Evolutionary conservation across 768 basidiomycete genomes (phyloP).

Genomic region (Boletus pseudo-olivaceus): DNA sequence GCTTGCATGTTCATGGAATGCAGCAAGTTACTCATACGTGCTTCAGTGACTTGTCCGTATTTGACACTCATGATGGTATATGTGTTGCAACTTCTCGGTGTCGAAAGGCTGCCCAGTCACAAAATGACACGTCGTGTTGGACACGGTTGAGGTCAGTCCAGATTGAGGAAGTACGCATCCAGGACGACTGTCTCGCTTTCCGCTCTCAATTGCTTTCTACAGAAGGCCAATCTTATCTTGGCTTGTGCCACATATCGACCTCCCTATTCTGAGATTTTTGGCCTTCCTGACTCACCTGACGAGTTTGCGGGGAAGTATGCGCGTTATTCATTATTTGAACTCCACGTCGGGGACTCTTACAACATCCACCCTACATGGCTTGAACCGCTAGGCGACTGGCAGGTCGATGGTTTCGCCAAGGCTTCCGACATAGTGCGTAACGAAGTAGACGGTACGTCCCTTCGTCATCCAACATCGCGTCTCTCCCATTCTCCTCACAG

Average conservation of each 20-base stretch:
- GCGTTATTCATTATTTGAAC: constrained; percentile 24
- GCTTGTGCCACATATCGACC: constrained; percentile 40
- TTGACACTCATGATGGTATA: constrained; percentile 49
- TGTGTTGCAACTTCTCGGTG: constrained; percentile 30
- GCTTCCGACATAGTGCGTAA: constrained; percentile 43
- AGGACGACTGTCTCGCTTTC: neutral
- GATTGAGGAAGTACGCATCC: constrained; percentile 15
- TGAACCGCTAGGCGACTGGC: constrained; percentile 52
- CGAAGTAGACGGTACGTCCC: constrained; percentile 45
- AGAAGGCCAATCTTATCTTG: constrained; percentile 36
- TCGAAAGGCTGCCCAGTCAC: neutral
- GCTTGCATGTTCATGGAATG: constrained; percentile 10
- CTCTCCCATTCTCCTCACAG: constrained; percentile 16
- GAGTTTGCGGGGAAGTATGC: constrained; percentile 5
- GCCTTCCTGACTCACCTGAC: constrained; percentile 16
- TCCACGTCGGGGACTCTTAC: constrained; percentile 22
- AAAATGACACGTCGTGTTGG: constrained; percentile 18
- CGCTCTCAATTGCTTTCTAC: neutral
- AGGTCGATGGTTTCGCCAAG: constrained; percentile 45
- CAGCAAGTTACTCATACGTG: constrained; percentile 2
- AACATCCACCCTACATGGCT: constrained; percentile 30
- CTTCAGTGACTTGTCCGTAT: constrained; percentile 51
- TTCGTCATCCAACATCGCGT: neutral
- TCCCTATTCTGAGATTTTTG: constrained; percentile 21
- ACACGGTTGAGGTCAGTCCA: constrained; percentile 20